Evolutionary conservation across 169 alveolate genomes (phyloP).

Genomic region (Babesia ovis): DNA sequence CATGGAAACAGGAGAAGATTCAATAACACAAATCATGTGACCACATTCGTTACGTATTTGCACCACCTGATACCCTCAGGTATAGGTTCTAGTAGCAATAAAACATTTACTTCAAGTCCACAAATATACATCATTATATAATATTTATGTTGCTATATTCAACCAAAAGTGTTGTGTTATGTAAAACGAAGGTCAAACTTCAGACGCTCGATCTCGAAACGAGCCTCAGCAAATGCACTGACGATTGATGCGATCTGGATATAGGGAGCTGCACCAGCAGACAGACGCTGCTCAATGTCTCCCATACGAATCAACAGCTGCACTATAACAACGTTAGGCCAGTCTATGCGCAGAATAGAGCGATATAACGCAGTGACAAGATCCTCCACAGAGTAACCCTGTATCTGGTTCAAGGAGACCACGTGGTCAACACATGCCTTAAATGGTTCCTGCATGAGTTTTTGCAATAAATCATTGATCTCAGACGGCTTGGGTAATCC

Average conservation of each 20-base stretch:
- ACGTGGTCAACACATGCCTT: constrained; percentile 79
- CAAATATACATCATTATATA: too few relatives aligned
- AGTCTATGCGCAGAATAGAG: constrained; percentile 72
- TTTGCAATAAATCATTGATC: constrained; percentile 74
- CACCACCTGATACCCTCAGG: too few relatives aligned
- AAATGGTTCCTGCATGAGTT: constrained; percentile 76
- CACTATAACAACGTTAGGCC: constrained; percentile 82
- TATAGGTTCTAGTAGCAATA: too few relatives aligned
- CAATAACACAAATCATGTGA: too few relatives aligned
- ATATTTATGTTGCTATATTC: constrained; percentile 1
- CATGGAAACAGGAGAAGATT: too few relatives aligned
- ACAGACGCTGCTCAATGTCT: constrained; percentile 82
- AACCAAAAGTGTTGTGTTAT: constrained; percentile 22
- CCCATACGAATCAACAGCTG: constrained; percentile 80
- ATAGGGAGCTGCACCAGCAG: constrained; percentile 83
- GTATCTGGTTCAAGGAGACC: constrained; percentile 69
- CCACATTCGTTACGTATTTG: too few relatives aligned
- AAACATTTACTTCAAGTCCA: too few relatives aligned
- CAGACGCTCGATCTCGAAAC: constrained; percentile 79
- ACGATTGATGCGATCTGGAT: constrained; percentile 82
- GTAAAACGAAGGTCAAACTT: constrained; percentile 67
- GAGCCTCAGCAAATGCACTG: constrained; percentile 80
- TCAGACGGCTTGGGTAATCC: constrained; percentile 88
- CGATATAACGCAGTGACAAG: constrained; percentile 84
- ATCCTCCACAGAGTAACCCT: constrained; percentile 89